phyloP scores from a whole-genome alignment of 257 asterid genomes.

The Capsicum chinense region DNA sequence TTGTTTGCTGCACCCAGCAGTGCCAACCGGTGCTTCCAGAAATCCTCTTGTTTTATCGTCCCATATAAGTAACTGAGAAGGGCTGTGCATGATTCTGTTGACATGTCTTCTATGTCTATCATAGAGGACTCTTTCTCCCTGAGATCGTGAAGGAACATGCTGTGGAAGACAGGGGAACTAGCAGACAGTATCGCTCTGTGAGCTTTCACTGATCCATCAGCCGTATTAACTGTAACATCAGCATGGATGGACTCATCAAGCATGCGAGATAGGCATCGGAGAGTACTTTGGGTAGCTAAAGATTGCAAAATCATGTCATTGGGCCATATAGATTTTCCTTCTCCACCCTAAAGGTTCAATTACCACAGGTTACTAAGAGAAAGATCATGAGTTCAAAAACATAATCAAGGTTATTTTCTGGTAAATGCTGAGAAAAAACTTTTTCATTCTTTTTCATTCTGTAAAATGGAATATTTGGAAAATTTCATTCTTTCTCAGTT shows the following conservation, averaged over 20 bases:
- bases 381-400: slow-evolving; percentile 11
- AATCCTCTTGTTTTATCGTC: slow-evolving; percentile 75
- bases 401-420: neutral
- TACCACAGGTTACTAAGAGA: slow-evolving; percentile 23
- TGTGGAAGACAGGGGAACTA: slow-evolving; percentile 83
- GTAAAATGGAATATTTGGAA: slow-evolving; percentile 1
- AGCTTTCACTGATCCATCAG: slow-evolving; percentile 69
- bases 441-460: slow-evolving; percentile 15
- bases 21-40: slow-evolving; percentile 91
- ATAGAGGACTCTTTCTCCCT: slow-evolving; percentile 88
- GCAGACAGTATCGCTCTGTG: slow-evolving; percentile 87
- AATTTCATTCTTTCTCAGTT: neutral
- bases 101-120: slow-evolving; percentile 80
- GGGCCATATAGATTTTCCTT: slow-evolving; percentile 74
- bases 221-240: slow-evolving; percentile 80
- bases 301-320: slow-evolving; percentile 56
- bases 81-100: slow-evolving; percentile 78
- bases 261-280: slow-evolving; percentile 80
- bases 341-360: slow-evolving; percentile 64
- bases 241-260: slow-evolving; percentile 73
- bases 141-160: slow-evolving; percentile 89
- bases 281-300: slow-evolving; percentile 64
- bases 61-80: slow-evolving; percentile 84
- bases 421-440: slow-evolving; percentile 15
- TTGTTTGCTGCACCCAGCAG: slow-evolving; percentile 87